A percentile compares a stretch with the other conserved stretches of the same genome.
Evolutionary conservation across 495 filamentous ascomycete species (phyloP).

Genomic region (Lophiostoma macrostomum): DNA sequence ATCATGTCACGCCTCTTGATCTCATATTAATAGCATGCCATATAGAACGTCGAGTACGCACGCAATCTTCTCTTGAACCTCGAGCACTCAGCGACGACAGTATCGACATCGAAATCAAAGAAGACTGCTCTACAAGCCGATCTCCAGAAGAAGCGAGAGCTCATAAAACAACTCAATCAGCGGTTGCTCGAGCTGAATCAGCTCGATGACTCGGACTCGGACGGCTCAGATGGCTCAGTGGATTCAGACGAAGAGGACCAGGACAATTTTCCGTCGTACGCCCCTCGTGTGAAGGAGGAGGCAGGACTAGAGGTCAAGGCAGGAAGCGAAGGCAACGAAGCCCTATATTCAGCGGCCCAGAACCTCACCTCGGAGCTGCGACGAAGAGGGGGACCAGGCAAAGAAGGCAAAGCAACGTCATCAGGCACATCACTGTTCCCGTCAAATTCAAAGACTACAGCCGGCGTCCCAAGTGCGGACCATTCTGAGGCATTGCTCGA

Average conservation of each 20-base stretch:
- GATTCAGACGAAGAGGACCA: conserved; percentile 32
- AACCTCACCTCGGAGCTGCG: conserved; percentile 37
- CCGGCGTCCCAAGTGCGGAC: conserved; percentile 37
- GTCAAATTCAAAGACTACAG: conserved; percentile 27
- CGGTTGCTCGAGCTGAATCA: conserved; percentile 52
- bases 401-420: conserved; percentile 24
- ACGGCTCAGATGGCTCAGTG: conserved; percentile 31
- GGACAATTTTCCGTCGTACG: conserved; percentile 33
- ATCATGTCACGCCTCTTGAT: not conserved
- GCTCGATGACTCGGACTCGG: conserved; percentile 39
- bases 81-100: conserved; percentile 59
- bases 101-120: conserved; percentile 58
- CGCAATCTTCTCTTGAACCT: conserved; percentile 69
- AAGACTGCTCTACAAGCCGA: conserved; percentile 66
- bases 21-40: not conserved
- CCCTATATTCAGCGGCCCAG: conserved; percentile 25
- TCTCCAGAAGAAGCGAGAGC: conserved; percentile 60
- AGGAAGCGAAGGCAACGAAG: conserved; percentile 18
- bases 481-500: conserved; percentile 67
- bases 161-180: conserved; percentile 43
- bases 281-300: conserved; percentile 28
- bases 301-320: conserved; percentile 33
- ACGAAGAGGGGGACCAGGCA: conserved; percentile 19
- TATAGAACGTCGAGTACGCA: conserved; percentile 77
- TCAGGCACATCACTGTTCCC: conserved; percentile 35